phyloP scores from a whole-genome alignment of 1,284 basidiomycete species.

The Fomitiporia mediterranea region DNA sequence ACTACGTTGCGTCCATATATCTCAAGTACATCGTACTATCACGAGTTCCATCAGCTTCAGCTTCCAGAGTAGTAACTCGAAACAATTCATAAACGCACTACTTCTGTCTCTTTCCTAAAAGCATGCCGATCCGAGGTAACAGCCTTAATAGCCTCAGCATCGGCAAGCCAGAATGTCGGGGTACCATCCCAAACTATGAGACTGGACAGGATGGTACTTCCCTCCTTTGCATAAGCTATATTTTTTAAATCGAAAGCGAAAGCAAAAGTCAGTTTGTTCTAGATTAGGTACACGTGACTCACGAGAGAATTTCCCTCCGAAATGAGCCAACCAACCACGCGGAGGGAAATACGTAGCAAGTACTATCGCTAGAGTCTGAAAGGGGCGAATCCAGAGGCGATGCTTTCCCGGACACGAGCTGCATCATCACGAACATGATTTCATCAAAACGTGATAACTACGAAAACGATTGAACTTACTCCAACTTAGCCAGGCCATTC shows the following conservation, averaged over 20 bases:
- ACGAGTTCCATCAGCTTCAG: not conserved
- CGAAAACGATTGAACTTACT: not conserved
- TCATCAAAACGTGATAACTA: too few species aligned
- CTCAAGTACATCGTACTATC: conserved; percentile 7
- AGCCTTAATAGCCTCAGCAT: conserved; percentile 12
- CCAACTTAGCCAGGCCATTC: conserved; percentile 3
- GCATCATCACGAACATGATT: too few species aligned
- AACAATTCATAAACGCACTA: not conserved
- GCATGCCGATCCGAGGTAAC: conserved; percentile 13
- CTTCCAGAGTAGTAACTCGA: not conserved
- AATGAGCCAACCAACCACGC: conserved; percentile 13
- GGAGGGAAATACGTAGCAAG: conserved; percentile 10
- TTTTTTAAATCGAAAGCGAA: not conserved
- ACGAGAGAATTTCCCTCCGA: conserved; percentile 7
- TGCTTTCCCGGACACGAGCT: conserved; percentile 13
- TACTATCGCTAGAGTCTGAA: not conserved
- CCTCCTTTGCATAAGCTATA: conserved; percentile 12
- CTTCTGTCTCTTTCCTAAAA: conserved; percentile 12
- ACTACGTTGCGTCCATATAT: conserved; percentile 27
- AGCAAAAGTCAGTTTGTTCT: not conserved
- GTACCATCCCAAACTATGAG: conserved; percentile 9
- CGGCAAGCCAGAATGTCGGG: conserved; percentile 16
- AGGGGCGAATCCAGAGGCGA: conserved; percentile 9
- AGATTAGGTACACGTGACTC: not conserved
- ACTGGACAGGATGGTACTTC: conserved; percentile 12